Percentiles rank a stretch among this genome's conserved stretches.
phyloP scores from a whole-genome alignment of 2,329 filamentous ascomycete genomes.

The Ascochyta koolunga region DNA sequence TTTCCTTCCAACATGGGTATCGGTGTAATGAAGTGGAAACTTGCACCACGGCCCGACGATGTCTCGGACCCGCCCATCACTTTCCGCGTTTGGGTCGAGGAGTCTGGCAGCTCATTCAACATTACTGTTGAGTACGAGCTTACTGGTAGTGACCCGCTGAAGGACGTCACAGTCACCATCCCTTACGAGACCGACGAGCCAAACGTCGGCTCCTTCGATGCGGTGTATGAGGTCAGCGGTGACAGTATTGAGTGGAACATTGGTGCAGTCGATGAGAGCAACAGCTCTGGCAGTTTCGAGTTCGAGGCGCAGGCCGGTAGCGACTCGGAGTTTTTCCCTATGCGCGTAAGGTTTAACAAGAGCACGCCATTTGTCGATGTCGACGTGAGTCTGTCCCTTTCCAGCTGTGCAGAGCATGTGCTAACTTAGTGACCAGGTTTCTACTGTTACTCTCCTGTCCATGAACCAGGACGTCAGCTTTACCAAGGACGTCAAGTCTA shows the following conservation, averaged over 20 bases:
- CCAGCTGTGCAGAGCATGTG: background rate
- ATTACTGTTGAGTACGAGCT: conserved; percentile 97
- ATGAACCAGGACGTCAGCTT: conserved; percentile 81
- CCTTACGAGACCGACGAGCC: conserved; percentile 87
- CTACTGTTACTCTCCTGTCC: conserved; percentile 72
- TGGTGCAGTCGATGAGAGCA: conserved; percentile 81
- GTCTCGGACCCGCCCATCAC: conserved; percentile 84
- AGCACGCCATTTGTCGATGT: conserved; percentile 86
- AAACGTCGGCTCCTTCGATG: conserved; percentile 89
- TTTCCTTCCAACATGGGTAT: conserved; percentile 96
- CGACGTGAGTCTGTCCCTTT: conserved; percentile 71
- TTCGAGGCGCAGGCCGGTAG: conserved; percentile 89
- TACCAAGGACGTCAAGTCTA: conserved; percentile 79
- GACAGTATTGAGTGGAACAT: conserved; percentile 95
- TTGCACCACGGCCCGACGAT: conserved; percentile 80
- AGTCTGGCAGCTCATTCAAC: conserved; percentile 80
- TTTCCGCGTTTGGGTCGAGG: conserved; percentile 98
- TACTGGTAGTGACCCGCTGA: conserved; percentile 76
- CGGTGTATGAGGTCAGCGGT: conserved; percentile 89
- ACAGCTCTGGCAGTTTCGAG: conserved; percentile 86
- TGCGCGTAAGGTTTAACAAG: conserved; percentile 90
- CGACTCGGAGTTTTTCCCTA: conserved; percentile 97
- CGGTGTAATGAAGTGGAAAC: conserved; percentile 91
- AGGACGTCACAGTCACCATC: conserved; percentile 85
- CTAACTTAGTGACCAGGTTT: conserved; percentile 60